A percentile compares a stretch with the other conserved stretches of the same genome.
These are phyloP conservation scores for Ploettnerulaceae sp. DNA, from an alignment of 2,329 filamentous ascomycete genomes.

Conservation along the genomic window DNA sequence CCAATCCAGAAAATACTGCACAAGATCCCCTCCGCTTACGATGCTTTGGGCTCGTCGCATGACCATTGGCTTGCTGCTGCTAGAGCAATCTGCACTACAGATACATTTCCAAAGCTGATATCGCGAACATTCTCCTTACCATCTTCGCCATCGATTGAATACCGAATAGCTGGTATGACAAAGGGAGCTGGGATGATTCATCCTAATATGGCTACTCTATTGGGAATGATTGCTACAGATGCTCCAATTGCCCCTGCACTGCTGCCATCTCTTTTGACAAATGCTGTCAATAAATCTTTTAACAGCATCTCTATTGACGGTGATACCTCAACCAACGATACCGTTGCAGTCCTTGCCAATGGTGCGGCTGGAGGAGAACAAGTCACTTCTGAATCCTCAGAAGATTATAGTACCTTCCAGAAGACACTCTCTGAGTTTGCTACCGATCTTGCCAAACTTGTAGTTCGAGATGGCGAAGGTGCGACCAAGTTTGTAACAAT, in stretches of 20 bases:
- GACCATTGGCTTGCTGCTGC: conserved; percentile 83
- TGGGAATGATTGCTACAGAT: conserved; percentile 89
- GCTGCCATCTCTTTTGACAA: conserved; percentile 64
- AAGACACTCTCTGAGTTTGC: conserved; percentile 71
- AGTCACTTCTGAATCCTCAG: conserved; percentile 49
- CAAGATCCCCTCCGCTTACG: conserved; percentile 72
- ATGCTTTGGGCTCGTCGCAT: conserved; percentile 68
- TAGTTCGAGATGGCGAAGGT: conserved; percentile 93
- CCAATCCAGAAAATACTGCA: conserved; percentile 86
- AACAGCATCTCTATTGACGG: conserved; percentile 97
- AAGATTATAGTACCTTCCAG: conserved; percentile 68
- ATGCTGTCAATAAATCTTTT: conserved; percentile 79
- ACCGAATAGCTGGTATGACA: conserved; percentile 87
- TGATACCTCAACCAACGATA: conserved; percentile 97
- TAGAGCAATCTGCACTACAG: conserved; percentile 92
- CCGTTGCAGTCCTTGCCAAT: conserved; percentile 89
- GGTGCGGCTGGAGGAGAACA: conserved; percentile 75
- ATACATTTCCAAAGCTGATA: conserved; percentile 95
- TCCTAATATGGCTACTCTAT: conserved; percentile 95
- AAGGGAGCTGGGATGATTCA: conserved; percentile 99
- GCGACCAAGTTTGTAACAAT: conserved; percentile 98
- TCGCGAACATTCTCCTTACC: conserved; percentile 81
- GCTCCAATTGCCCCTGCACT: conserved; percentile 67
- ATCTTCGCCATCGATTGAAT: conserved; percentile 68
- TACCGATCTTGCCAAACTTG: conserved; percentile 79